Evolutionary conservation across 1,284 basidiomycete genomes (phyloP).

Genomic region (Fomitiporia mediterranea): DNA sequence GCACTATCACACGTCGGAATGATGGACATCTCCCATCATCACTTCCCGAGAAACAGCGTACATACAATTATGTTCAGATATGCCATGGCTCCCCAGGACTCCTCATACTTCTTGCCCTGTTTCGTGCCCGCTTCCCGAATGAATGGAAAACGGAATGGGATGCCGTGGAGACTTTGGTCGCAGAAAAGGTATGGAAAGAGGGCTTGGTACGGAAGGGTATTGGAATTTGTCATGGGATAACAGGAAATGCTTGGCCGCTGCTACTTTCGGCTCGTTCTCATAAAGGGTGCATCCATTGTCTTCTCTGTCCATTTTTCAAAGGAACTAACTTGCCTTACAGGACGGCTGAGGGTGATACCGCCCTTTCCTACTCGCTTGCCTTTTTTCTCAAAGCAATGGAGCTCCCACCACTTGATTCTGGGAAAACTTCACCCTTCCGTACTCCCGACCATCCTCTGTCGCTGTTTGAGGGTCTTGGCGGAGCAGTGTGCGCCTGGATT

Average conservation of each 20-base stretch:
- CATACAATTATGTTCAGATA: conserved; percentile 10
- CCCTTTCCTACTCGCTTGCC: conserved; percentile 10
- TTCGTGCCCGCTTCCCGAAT: conserved; percentile 1
- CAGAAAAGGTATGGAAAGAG: conserved; percentile 12
- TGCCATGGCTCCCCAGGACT: conserved; percentile 15
- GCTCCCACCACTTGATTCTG: conserved; percentile 3
- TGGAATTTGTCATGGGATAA: conserved; percentile 12
- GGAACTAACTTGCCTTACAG: background rate
- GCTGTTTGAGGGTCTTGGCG: conserved; percentile 15
- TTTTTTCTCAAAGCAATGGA: conserved; percentile 11
- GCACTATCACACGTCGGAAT: conserved; percentile 1
- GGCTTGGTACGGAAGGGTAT: conserved; percentile 13
- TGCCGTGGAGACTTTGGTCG: conserved; percentile 7
- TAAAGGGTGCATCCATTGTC: conserved; percentile 2
- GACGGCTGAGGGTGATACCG: background rate
- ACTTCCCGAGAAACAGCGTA: conserved; percentile 3
- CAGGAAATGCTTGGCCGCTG: conserved; percentile 16
- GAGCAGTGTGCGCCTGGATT: conserved; percentile 16
- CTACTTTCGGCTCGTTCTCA: background rate
- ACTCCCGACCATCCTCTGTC: conserved; percentile 16
- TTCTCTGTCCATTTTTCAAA: too few relatives aligned
- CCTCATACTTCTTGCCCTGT: conserved; percentile 10
- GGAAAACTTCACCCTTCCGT: background rate
- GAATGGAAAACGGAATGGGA: conserved; percentile 10
- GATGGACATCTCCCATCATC: conserved; percentile 18